Base-by-base conservation (phyloP, 208 protist species). In the Crithidia expoeki region DNA sequence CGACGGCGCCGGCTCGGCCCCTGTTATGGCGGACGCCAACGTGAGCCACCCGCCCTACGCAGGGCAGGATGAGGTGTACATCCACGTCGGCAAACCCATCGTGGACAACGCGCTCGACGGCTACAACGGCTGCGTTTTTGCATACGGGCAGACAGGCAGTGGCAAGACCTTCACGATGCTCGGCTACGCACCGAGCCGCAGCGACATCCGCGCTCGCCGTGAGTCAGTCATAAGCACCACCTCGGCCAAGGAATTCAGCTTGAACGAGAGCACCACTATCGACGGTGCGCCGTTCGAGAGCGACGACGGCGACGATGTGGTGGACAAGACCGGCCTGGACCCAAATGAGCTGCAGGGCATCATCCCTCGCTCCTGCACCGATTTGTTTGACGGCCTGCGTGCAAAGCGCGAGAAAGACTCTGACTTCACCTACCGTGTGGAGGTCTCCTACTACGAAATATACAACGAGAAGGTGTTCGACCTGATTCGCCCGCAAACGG, bases 161-260 rank as follows among this genome's bases (percentile, higher is more conserved):
- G 96, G 96, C 76, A 98, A 98, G 76, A 97, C 96, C 19, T 96
- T 96, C 81, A 97, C 96, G 23, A 98, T 98, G 84, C 76, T 95
- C 25, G 94, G 95, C 42, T 90, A 92, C 68, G 74, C 78, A 7
- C 86, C 89, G 34, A 80, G 53, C 32, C 70, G 59, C 38, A 74
- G 58, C 62, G 80, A 79, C 44, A 60, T 70, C 21, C 62, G 49
- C 38, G 68, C 60, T 2, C 68, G 68, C 2, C 38, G 46, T 6
- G 73, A 59, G 33, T 68, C 61, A 12, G 1, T 49, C 4, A 9
- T 28, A 11, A 32, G 3, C 32, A 2, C 36, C n/a, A 7, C 30
- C 23, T 21, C 38, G 1, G 14, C 34, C n/a, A n/a, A n/a, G n/a
- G n/a, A n/a, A n/a, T n/a, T n/a, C 25, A 4, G 27, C 4, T 4